A percentile compares a stretch with the other conserved stretches of the same genome.
phyloP scores from a whole-genome alignment of 2,329 filamentous ascomycete species.

The Simplicillium aogashimaense region DNA sequence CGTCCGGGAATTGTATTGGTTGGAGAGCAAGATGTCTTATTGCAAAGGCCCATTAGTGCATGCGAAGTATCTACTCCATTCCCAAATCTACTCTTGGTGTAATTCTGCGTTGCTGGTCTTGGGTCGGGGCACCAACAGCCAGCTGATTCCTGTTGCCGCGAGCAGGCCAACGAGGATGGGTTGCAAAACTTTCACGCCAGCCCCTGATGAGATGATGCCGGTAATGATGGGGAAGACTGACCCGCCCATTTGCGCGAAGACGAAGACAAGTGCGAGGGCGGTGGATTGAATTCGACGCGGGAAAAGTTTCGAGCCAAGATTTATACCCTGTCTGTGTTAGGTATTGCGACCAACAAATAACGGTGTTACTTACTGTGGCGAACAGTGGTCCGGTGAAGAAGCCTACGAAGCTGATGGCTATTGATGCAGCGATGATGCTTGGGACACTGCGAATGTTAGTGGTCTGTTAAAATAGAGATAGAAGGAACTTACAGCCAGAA shows the following conservation, averaged over 20 bases:
- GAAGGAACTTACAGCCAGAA: constrained; percentile 42
- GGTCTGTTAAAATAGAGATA: not conserved
- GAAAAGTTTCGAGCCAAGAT: constrained; percentile 42
- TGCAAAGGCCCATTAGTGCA: no score
- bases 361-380: constrained; percentile 31
- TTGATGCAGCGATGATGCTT: constrained; percentile 37
- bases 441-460: constrained; percentile 20
- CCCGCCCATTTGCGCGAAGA: constrained; percentile 45
- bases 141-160: constrained; percentile 32
- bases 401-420: constrained; percentile 42
- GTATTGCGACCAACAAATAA: constrained; percentile 1
- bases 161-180: constrained; percentile 40
- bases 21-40: no score
- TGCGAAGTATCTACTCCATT: no score
- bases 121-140: constrained; percentile 31
- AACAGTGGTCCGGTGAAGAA: constrained; percentile 51
- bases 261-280: constrained; percentile 39
- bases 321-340: constrained; percentile 34
- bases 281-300: constrained; percentile 22
- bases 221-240: constrained; percentile 46
- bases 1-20: no score
- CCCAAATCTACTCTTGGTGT: constrained; percentile 21
- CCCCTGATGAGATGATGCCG: constrained; percentile 34
- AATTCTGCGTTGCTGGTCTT: constrained; percentile 20
- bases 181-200: constrained; percentile 38